Evolutionary conservation across 192 early-diverging fungal genomes (phyloP).

Genomic region (Backusella westeae): DNA sequence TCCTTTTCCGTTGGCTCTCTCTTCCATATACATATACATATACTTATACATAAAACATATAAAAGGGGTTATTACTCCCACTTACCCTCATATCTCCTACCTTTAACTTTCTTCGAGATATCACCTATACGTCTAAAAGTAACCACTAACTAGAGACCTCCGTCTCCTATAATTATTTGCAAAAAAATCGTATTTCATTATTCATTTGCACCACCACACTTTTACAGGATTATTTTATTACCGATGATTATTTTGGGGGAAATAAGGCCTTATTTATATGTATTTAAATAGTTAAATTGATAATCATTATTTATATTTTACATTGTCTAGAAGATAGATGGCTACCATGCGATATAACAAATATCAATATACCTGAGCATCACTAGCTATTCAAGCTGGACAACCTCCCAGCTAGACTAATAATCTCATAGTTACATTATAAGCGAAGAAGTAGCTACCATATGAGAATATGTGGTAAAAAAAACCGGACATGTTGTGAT

Average conservation of each 20-base stretch:
- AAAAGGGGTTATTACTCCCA: not conserved
- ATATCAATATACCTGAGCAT: too few relatives aligned
- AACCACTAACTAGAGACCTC: not conserved
- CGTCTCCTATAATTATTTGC: not conserved
- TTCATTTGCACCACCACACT: not conserved
- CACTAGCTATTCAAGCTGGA: not conserved
- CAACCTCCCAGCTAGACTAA: not conserved
- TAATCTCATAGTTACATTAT: not conserved
- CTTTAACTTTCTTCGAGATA: not conserved
- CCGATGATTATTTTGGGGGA: too few relatives aligned
- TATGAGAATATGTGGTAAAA: too few relatives aligned
- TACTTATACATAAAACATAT: not conserved
- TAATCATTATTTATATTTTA: too few relatives aligned
- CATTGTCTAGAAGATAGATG: too few relatives aligned
- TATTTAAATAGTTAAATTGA: too few relatives aligned
- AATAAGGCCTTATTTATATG: too few relatives aligned
- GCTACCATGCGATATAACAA: too few relatives aligned
- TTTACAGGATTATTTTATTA: too few relatives aligned
- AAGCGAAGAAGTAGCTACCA: too few relatives aligned
- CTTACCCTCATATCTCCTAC: not conserved
- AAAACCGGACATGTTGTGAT: too few relatives aligned
- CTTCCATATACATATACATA: not conserved
- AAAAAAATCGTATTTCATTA: not conserved
- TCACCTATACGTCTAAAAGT: not conserved
- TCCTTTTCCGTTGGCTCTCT: not conserved